Base-by-base conservation (phyloP, 2,329 filamentous ascomycete genomes). In the Aspergillus ochraceus region DNA sequence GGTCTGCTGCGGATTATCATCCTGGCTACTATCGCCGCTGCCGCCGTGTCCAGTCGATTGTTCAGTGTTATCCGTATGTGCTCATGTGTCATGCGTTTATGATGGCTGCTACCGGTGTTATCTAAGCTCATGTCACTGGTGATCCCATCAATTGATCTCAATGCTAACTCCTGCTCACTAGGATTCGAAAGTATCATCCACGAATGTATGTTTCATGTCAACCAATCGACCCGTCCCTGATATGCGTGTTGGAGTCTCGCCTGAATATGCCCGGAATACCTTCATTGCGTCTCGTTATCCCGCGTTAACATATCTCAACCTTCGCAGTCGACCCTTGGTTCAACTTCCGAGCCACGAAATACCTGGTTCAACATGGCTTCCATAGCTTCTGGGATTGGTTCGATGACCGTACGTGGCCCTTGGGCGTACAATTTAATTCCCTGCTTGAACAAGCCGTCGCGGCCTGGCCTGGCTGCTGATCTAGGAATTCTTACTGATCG, bases 331-430 rank as follows among this genome's bases (percentile, higher is more conserved):
- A 99, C 80, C 95, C 95, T 39, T 99, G 95, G 95, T 99, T 99
- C 83, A 99, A 99, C 80, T 99, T 99, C 80, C 86, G 95, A 78
- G 95, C 95, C 67, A 98, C 95, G 58, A 98, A 98, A 80, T 98
- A 99, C 74, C 86, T 99, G 58, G 91, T 99, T 58, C 87, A 94
- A 74, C 87, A 99, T 88, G 95, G 95, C 71, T 98, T 99, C 81
- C 96, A 97, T 79, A 92, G 90, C 78, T 99, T 99, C 77, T 99
- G 95, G 95, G 94, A 99, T 78, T 99, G 95, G 95, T 99, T 99
- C 74, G 95, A 99, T 79, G 95, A 99, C 83, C 89, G 95, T 89
- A 83, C 65, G 86, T 75, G 58, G 30, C 53, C 45, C 61, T 57
- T 57, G 54, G 58, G 30, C 20, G 17, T 14, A 42, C 45, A 19